phyloP scores from a whole-genome alignment of 108 stramenopile species.

The Mediolabrus comicus region DNA sequence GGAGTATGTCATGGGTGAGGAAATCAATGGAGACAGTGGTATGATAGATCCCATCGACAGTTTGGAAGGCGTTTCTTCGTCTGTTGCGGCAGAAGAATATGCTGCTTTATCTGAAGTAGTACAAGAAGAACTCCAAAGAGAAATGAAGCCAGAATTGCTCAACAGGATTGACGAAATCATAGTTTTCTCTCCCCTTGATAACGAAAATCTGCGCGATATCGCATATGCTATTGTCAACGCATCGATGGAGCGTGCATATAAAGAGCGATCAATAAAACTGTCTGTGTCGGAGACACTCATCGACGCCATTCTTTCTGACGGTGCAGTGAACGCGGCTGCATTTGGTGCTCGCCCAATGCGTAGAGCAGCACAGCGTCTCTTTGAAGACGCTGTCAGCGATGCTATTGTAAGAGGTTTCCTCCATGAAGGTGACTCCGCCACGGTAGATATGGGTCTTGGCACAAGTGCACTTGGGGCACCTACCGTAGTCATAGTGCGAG shows the following conservation, averaged over 20 bases:
- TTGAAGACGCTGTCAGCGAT: slow-evolving; percentile 87
- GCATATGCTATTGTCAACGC: slow-evolving; percentile 60
- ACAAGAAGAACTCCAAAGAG: slow-evolving; percentile 84
- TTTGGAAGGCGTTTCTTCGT: neutral
- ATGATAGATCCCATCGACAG: neutral
- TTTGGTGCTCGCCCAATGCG: slow-evolving; percentile 90
- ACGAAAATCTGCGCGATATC: slow-evolving; percentile 74
- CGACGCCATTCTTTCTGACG: slow-evolving; percentile 64
- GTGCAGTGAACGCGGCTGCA: slow-evolving; percentile 69
- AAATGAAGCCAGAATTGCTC: slow-evolving; percentile 95
- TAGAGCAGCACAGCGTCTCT: slow-evolving; percentile 78
- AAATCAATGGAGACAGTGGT: slow-evolving; percentile 1
- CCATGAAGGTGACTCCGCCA: slow-evolving; percentile 60
- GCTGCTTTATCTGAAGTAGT: slow-evolving; percentile 77
- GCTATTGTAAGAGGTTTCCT: slow-evolving; percentile 83
- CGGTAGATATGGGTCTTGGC: slow-evolving; percentile 43
- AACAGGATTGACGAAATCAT: slow-evolving; percentile 99
- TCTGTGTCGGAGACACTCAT: slow-evolving; percentile 52
- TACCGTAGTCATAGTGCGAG: slow-evolving; percentile 37
- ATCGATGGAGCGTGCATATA: slow-evolving; percentile 58
- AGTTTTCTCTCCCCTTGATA: slow-evolving; percentile 85
- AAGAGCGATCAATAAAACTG: slow-evolving; percentile 58
- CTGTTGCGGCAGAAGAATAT: slow-evolving; percentile 52
- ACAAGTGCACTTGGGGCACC: slow-evolving; percentile 27
- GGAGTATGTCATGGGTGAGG: slow-evolving; percentile 31